phyloP scores from a whole-genome alignment of 192 early-diverging fungal genomes.

The Linnemannia zychae region DNA sequence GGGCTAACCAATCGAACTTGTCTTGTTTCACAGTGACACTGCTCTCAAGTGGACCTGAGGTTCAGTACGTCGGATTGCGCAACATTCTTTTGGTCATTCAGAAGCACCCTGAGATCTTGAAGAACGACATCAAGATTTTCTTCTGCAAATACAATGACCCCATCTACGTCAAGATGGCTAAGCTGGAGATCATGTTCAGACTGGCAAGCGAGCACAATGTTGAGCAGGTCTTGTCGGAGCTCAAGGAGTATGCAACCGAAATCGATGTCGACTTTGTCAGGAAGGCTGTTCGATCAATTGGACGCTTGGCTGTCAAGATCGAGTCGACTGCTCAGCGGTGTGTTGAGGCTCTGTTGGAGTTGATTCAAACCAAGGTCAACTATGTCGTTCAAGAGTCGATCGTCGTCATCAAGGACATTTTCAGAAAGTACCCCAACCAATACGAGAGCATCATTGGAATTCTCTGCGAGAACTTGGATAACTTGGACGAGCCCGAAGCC shows the following conservation, averaged over 20 bases:
- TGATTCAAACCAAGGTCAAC: slow-evolving; percentile 97
- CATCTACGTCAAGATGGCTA: slow-evolving; percentile 98
- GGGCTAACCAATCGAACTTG: neutral
- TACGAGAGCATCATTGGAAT: slow-evolving; percentile 95
- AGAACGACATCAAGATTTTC: slow-evolving; percentile 97
- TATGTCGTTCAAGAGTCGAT: slow-evolving; percentile 99
- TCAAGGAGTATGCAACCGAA: slow-evolving; percentile 95
- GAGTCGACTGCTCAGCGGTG: slow-evolving; percentile 88
- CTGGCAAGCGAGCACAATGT: slow-evolving; percentile 88
- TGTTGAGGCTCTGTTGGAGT: slow-evolving; percentile 86
- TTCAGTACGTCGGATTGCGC: slow-evolving; percentile 96
- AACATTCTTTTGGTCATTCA: slow-evolving; percentile 97
- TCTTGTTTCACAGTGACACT: slow-evolving; percentile 78
- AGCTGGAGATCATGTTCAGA: slow-evolving; percentile 95
- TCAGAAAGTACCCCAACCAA: slow-evolving; percentile 97
- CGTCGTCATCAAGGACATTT: slow-evolving; percentile 98
- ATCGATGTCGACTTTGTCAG: slow-evolving; percentile 99
- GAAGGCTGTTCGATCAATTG: slow-evolving; percentile 96
- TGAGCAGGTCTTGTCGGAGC: slow-evolving; percentile 89
- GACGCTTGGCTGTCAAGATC: slow-evolving; percentile 97
- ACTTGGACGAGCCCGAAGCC: slow-evolving; percentile 97
- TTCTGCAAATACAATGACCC: slow-evolving; percentile 99
- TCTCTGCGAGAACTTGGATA: slow-evolving; percentile 96
- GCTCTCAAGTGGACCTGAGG: slow-evolving; percentile 89
- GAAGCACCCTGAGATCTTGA: slow-evolving; percentile 88